Base-by-base conservation (phyloP, 768 basidiomycete species). In the Pleurotus citrinopileatus region DNA sequence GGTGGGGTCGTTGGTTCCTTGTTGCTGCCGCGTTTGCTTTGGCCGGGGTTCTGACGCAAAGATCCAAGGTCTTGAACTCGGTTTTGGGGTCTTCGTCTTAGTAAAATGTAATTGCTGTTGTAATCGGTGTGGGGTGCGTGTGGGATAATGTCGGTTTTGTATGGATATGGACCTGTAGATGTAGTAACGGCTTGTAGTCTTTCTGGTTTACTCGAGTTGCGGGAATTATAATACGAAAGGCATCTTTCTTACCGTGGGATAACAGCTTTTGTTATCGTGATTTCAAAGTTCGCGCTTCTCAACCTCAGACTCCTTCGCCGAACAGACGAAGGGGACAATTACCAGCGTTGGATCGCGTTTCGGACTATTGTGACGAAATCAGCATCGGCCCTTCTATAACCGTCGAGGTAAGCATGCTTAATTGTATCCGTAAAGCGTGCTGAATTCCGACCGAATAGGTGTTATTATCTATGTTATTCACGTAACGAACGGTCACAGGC, bases 1-100 rank as follows among this genome's bases (percentile, higher is more conserved):
- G 72, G 68, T 75, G 73, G 71, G 64, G 70, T 36, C 72, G 75
- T 69, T 80, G 78, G 77, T 76, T 77, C 57, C 59, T 60, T 17
- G 45, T 67, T 46, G 57, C 77, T 42, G 63, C 81, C 53, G 72
- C 70, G 52, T 57, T 75, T 54, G 75, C 73, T 54, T 54, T 75
- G 55, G 70, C 73, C 53, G 74, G 72, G 57, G 67, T 70, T 56
- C 73, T 81, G 69, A 76, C 72, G 40, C 73, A 68, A 62, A 60
- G 67, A 58, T 55, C 60, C 50, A 71, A 73, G 71, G 71, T 59
- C 23, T 12, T 60, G 37, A 32, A 23, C 50, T 37, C 54, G 57
- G 13, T 46, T 22, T 19, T 36, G 29, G 46, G 38, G 12, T 22
- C 13, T 54, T 37, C 42, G 34, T n/a, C 7, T 19, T 17, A 15